Conservation (phyloP, 164 flowering plant genomes). For the Taxillus chinensis region DNA sequence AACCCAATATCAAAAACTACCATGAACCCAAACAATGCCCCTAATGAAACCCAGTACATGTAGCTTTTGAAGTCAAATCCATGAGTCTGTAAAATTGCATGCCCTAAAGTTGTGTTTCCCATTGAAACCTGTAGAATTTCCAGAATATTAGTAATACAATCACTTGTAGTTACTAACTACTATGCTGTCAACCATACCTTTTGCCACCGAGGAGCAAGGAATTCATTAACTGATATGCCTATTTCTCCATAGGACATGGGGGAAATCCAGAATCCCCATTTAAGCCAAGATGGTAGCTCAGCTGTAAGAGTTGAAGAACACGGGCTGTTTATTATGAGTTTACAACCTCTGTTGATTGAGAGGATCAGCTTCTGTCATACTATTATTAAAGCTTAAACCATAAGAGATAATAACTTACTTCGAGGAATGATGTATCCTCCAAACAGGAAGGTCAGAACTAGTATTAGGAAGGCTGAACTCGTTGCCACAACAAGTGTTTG, state of each 20-base stretch:
- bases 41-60: constrained; percentile 50
- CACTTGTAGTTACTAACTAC: background rate
- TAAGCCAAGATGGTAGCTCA: constrained; percentile 35
- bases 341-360: too few relatives aligned
- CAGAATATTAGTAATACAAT: background rate
- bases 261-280: constrained; percentile 48
- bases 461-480: constrained; percentile 11
- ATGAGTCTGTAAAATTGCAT: constrained; percentile 11
- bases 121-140: constrained; percentile 12
- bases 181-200: constrained; percentile 19
- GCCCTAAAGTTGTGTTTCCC: constrained; percentile 25
- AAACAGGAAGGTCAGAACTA: constrained; percentile 23
- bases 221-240: constrained; percentile 33
- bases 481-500: constrained; percentile 21
- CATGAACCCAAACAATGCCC: constrained; percentile 32
- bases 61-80: constrained; percentile 25
- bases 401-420: constrained; percentile 21
- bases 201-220: constrained; percentile 48
- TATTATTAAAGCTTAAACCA: too few relatives aligned
- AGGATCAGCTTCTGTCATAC: background rate
- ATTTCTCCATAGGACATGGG: constrained; percentile 42
- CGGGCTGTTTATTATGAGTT: background rate
- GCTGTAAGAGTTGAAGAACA: constrained; percentile 19
- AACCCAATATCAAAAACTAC: constrained; percentile 34
- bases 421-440: constrained; percentile 44